These are phyloP conservation scores for Thalassiosira allenii DNA, from an alignment of 352 stramenopile genomes.

Conservation along the genomic window DNA sequence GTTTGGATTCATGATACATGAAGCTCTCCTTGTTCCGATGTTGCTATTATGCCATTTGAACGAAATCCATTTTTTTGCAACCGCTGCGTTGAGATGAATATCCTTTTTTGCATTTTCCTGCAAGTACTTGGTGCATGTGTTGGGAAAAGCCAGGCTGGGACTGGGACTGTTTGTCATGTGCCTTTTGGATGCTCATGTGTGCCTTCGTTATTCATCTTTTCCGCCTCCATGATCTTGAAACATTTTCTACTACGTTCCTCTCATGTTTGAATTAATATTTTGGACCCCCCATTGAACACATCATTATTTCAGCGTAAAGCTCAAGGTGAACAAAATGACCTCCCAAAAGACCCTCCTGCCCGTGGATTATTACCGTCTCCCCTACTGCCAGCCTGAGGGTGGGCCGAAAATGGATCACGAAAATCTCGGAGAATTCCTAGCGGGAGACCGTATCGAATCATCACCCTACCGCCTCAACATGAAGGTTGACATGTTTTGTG, in stretches of 20 bases:
- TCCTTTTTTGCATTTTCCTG: too few species aligned
- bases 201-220: background rate
- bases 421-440: slow-evolving; percentile 99
- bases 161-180: too few species aligned
- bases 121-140: too few species aligned
- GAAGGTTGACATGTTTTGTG: slow-evolving; percentile 91
- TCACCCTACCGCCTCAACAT: slow-evolving; percentile 97
- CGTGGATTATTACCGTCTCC: slow-evolving; percentile 98
- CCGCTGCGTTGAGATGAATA: too few species aligned
- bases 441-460: slow-evolving; percentile 98
- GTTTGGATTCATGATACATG: too few species aligned
- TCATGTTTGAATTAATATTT: background rate
- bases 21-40: too few species aligned
- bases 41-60: too few species aligned
- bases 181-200: background rate
- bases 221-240: background rate
- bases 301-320: slow-evolving; percentile 72
- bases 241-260: background rate
- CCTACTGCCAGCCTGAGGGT: slow-evolving; percentile 89
- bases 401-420: slow-evolving; percentile 81
- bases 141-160: too few species aligned
- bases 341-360: slow-evolving; percentile 94
- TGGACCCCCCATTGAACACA: background rate
- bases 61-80: too few species aligned
- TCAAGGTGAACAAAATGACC: slow-evolving; percentile 88